Conservation (phyloP, 176 grass and related monocot genomes). For the Carex pumila region DNA sequence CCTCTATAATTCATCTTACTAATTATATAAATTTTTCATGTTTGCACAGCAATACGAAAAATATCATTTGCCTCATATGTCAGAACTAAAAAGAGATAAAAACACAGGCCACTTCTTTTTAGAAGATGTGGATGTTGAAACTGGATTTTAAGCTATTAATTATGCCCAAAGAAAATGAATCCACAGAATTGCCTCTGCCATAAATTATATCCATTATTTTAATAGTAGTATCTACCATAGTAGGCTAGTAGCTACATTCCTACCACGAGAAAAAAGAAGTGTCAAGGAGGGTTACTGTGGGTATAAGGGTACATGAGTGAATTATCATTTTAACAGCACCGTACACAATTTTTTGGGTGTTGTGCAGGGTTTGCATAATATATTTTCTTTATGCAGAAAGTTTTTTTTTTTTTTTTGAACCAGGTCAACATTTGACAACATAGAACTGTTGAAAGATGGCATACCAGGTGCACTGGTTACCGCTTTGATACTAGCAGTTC, state of each 20-base stretch:
- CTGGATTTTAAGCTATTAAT: background rate
- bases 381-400: slow-evolving; percentile 11
- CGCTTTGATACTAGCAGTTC: slow-evolving; percentile 57
- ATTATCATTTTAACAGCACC: background rate
- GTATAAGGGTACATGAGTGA: background rate
- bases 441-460: slow-evolving; percentile 79
- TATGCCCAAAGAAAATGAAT: background rate
- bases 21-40: background rate
- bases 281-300: background rate
- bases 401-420: slow-evolving; percentile 6
- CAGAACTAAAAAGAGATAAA: background rate
- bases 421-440: slow-evolving; percentile 95
- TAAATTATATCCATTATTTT: background rate
- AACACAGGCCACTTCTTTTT: background rate
- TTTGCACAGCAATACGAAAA: background rate
- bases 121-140: background rate
- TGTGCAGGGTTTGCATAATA: background rate
- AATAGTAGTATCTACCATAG: background rate
- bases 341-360: background rate
- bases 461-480: slow-evolving; percentile 70
- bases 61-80: background rate
- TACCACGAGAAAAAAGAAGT: background rate
- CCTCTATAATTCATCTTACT: background rate
- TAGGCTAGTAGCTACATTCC: background rate
- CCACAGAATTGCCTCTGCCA: background rate